Conservation (phyloP, 331 rosid species). For the Rosa hybrid region DNA sequence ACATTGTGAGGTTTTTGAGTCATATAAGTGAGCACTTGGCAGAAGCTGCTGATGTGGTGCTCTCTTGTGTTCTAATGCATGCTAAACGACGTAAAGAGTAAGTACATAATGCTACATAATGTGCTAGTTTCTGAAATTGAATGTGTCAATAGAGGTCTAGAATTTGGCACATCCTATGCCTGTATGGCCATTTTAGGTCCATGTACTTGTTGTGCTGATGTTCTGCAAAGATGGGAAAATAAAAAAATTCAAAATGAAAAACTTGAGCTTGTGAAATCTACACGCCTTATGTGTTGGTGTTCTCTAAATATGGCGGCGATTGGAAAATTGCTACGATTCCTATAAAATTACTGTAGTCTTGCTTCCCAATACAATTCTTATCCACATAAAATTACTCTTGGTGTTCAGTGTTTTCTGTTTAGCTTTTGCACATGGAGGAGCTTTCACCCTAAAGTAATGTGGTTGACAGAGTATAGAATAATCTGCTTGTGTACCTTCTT, state of each 20-base stretch:
- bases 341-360: neutral
- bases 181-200: neutral
- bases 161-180: neutral
- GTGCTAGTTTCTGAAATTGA: neutral
- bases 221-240: neutral
- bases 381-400: neutral
- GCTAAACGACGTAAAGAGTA: conserved; percentile 63
- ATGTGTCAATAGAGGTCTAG: neutral
- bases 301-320: neutral
- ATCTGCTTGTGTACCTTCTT: neutral
- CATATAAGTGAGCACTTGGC: conserved; percentile 66
- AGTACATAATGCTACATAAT: conserved; percentile 32
- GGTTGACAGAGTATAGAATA: neutral
- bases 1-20: conserved; percentile 70
- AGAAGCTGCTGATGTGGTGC: conserved; percentile 63
- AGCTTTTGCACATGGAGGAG: neutral
- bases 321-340: neutral
- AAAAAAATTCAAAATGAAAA: neutral
- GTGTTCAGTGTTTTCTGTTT: neutral
- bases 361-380: neutral
- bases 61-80: conserved; percentile 62
- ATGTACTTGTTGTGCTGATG: neutral
- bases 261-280: neutral
- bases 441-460: conserved; percentile 1
- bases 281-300: neutral